Evolutionary conservation across 2,329 filamentous ascomycete genomes (phyloP).

Genomic region (Sphaerulina populicola): DNA sequence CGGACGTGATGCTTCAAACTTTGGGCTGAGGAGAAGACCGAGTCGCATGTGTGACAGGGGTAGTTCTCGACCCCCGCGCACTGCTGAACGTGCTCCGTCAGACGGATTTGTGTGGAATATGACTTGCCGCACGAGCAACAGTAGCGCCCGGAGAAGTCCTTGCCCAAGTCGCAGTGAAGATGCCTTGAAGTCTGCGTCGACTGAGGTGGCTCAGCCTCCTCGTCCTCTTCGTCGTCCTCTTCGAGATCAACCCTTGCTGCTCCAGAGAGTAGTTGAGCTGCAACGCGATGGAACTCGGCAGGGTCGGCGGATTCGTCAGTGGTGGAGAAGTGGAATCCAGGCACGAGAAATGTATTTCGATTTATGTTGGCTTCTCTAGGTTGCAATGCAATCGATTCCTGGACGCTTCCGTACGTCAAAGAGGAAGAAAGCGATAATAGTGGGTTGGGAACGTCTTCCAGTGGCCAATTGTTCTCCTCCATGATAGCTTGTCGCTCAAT

Average conservation of each 20-base stretch:
- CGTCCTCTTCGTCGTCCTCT: conserved; percentile 6
- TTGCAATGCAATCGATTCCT: conserved; percentile 8
- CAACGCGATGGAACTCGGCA: conserved; percentile 21
- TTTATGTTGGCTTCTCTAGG: conserved; percentile 2
- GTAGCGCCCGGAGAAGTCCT: conserved; percentile 15
- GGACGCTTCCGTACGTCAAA: conserved; percentile 11
- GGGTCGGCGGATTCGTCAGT: conserved; percentile 16
- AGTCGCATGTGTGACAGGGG: conserved; percentile 19
- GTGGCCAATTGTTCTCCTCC: conserved; percentile 14
- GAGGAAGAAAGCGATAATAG: conserved; percentile 11
- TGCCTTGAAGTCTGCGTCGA: conserved; percentile 6
- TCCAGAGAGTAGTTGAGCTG: conserved; percentile 19
- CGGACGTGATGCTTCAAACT: conserved; percentile 13
- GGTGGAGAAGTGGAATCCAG: conserved; percentile 22
- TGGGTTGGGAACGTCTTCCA: conserved; percentile 8
- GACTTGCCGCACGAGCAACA: conserved; percentile 22
- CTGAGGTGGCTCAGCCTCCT: neutral
- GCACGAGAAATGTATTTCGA: conserved; percentile 8
- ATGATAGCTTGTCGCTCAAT: conserved; percentile 14
- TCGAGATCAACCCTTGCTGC: conserved; percentile 10
- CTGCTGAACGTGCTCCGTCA: conserved; percentile 15
- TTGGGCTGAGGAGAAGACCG: conserved; percentile 12
- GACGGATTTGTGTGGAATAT: conserved; percentile 12
- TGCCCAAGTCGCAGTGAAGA: conserved; percentile 19
- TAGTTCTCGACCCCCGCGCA: conserved; percentile 17